Evolutionary conservation across 75 land plant species (phyloP).

Genomic region (Pseudotsuga menziesii): DNA sequence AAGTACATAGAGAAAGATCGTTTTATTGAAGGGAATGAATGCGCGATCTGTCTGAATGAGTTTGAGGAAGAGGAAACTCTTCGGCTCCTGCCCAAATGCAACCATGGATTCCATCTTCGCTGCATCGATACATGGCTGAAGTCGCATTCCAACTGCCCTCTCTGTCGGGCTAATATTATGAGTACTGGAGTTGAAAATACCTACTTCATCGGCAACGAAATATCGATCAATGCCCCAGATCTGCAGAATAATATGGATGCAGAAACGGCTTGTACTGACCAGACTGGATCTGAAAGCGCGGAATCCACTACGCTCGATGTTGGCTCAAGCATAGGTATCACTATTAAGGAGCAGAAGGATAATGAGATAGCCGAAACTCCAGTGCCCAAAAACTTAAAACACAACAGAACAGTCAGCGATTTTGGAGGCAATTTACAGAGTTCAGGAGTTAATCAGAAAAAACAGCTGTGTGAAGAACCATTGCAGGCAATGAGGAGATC

Average conservation of each 20-base stretch:
- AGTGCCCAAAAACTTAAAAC: background rate
- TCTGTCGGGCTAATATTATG: too few relatives aligned
- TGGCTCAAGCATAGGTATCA: background rate
- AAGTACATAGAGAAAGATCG: background rate
- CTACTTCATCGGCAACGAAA: background rate
- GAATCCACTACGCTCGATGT: background rate
- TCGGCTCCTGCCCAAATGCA: constrained; percentile 24
- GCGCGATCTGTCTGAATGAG: constrained; percentile 23
- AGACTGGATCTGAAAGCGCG: background rate
- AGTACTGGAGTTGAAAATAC: background rate
- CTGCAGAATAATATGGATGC: background rate
- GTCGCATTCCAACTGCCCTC: constrained; percentile 12
- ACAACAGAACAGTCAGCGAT: background rate
- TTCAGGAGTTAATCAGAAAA: too few relatives aligned
- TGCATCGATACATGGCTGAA: constrained; percentile 27
- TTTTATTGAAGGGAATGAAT: constrained; percentile 5
- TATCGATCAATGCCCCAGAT: background rate
- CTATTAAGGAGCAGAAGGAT: constrained; percentile 1
- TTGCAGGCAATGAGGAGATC: too few relatives aligned
- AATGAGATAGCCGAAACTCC: background rate
- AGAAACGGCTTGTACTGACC: background rate
- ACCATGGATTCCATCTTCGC: constrained; percentile 23
- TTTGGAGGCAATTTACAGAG: too few relatives aligned
- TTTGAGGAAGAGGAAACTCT: constrained; percentile 16
- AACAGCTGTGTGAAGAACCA: too few relatives aligned